Base-by-base conservation (phyloP, 805 yeast genomes). In the Candida germanica region DNA sequence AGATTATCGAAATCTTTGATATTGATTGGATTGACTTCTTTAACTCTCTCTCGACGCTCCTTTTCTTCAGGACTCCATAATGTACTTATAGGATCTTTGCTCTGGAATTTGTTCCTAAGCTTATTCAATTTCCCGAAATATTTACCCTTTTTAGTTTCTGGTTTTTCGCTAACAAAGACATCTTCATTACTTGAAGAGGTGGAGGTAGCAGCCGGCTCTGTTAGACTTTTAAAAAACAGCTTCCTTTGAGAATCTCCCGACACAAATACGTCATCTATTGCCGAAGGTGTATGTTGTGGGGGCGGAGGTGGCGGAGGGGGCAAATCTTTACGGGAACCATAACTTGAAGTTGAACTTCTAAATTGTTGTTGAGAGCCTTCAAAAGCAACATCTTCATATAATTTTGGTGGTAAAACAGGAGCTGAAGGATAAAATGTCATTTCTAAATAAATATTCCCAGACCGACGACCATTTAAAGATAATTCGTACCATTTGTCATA, bases 361-460 rank as follows among this genome's bases (percentile, higher is more conserved):
- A 25, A 15, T 6, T 33, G 20, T 17, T n/a, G 24, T 3, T 31
- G 29, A 11, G 33, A 21, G 4, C 28, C 25, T 25, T 38, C 39
- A 31, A 32, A 40, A 9, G 26, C 27, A 22, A 38, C 30, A 16
- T 32, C 14, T 18, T 45, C 49, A 27, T 45, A 45, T 11, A 45
- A 30, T 37, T 67, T 68, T 6, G 72, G 69, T 3, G 73, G 73
- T 16, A 64, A 44, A 5, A 67, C 49, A 1, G 73, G 73, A 3
- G 67, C 70, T 32, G 59, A 48, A 2, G 96, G 93, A 53, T 86
- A 87, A 53, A 87, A 93, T 0, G 97, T 87, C 83, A 93, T 81
- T 51, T 93, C 98, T 37, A 93, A 62, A 58, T 80, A 91, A 1
- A 93, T 77, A 57, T 78, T 85, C 2, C 98, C 98, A 1, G 96